Evolutionary conservation across 192 early-diverging fungal species (phyloP).

Genomic region (Umbelopsis sp.): DNA sequence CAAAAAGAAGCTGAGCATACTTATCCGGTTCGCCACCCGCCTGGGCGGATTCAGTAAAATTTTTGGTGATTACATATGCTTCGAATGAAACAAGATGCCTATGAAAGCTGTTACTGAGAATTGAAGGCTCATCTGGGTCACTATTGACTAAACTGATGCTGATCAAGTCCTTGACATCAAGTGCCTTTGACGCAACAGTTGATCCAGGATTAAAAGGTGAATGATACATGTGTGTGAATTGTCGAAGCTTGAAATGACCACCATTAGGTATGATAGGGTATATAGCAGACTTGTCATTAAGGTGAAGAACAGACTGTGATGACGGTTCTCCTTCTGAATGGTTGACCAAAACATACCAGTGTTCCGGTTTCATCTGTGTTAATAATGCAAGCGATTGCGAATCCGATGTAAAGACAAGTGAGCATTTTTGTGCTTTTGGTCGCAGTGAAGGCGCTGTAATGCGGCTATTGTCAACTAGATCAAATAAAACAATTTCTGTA

Average conservation of each 20-base stretch:
- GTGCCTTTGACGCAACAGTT: background rate
- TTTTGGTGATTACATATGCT: background rate
- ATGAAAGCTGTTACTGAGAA: background rate
- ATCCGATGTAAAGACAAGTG: background rate
- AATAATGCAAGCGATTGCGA: background rate
- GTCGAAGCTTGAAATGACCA: background rate
- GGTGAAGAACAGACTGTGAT: background rate
- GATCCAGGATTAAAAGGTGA: background rate
- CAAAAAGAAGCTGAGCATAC: background rate
- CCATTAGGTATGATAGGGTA: slow-evolving; percentile 4
- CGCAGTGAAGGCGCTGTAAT: background rate
- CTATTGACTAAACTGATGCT: background rate
- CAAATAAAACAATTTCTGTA: background rate
- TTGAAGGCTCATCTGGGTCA: background rate
- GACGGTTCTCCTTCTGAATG: too few relatives aligned
- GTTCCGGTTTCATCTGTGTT: background rate
- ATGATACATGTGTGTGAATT: background rate
- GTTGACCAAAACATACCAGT: background rate
- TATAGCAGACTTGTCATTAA: background rate
- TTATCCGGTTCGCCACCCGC: background rate
- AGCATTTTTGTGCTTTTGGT: background rate
- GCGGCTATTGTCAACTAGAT: background rate
- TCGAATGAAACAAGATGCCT: background rate
- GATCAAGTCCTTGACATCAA: background rate
- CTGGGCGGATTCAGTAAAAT: background rate